Conservation (phyloP, 345 rosid species). For the Hibiscus syriacus region DNA sequence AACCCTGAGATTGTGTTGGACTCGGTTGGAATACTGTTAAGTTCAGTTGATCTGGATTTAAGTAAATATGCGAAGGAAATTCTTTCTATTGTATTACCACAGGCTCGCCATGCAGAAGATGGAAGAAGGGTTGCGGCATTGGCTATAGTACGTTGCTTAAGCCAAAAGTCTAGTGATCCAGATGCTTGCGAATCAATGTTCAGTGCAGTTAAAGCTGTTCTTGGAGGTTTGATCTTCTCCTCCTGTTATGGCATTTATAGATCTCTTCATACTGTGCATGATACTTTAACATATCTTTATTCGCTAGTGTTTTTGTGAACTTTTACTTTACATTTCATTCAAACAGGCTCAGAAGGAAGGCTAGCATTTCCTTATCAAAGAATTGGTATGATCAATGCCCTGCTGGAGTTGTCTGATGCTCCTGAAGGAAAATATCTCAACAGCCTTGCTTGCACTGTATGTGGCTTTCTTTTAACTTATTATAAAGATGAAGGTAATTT, state of each 20-base stretch:
- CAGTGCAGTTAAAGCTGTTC: constrained; percentile 57
- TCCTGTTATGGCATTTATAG: not conserved
- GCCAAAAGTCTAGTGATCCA: constrained; percentile 87
- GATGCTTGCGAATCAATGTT: constrained; percentile 86
- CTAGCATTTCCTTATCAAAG: constrained; percentile 86
- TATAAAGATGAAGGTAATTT: constrained; percentile 79
- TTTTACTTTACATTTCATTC: constrained; percentile 16
- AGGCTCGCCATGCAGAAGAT: constrained; percentile 86
- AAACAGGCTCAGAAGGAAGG: constrained; percentile 89
- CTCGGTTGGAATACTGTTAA: constrained; percentile 63
- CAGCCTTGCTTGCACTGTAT: constrained; percentile 40
- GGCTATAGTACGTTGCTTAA: constrained; percentile 53
- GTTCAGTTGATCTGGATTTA: constrained; percentile 63
- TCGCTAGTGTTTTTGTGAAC: constrained; percentile 2
- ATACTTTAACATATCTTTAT: not conserved
- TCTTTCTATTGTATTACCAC: constrained; percentile 60
- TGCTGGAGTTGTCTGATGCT: constrained; percentile 74
- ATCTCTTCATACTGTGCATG: not conserved
- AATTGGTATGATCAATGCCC: constrained; percentile 73
- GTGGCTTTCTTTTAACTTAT: constrained; percentile 60
- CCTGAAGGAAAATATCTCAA: constrained; percentile 81
- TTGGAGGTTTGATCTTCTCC: constrained; percentile 61
- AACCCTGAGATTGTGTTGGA: constrained; percentile 94
- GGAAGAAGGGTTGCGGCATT: constrained; percentile 69
- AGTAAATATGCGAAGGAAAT: constrained; percentile 84